These are phyloP conservation scores for Fusarium austroafricanum DNA, from an alignment of 2,329 filamentous ascomycete genomes.

Conservation along the genomic window DNA sequence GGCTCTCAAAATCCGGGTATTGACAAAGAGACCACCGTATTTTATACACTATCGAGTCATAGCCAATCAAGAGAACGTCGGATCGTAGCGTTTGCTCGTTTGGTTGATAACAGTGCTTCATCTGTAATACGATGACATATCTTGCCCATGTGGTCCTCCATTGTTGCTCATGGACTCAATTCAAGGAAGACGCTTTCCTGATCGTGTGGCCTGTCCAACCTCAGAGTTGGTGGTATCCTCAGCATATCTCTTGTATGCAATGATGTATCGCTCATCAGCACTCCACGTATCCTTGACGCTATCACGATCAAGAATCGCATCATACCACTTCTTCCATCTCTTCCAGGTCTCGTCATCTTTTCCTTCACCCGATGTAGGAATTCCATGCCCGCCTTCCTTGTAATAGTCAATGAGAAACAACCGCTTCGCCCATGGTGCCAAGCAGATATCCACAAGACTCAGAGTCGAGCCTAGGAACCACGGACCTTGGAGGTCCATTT, in stretches of 20 bases:
- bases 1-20: too few species aligned
- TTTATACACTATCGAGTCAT: too few species aligned
- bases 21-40: too few species aligned
- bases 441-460: constrained; percentile 75
- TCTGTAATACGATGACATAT: too few species aligned
- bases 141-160: too few species aligned
- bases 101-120: too few species aligned
- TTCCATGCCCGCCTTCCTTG: constrained; percentile 67
- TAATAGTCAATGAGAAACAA: constrained; percentile 81
- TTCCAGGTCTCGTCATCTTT: constrained; percentile 72
- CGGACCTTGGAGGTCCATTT: constrained; percentile 68
- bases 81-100: too few species aligned
- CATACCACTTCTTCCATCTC: constrained; percentile 73
- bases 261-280: constrained; percentile 73
- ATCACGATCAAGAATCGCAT: constrained; percentile 67
- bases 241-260: constrained; percentile 75
- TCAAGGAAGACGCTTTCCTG: constrained; percentile 69
- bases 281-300: constrained; percentile 77
- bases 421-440: constrained; percentile 79
- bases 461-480: constrained; percentile 75
- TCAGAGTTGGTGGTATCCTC: constrained; percentile 72
- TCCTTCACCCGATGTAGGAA: constrained; percentile 64
- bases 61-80: too few species aligned
- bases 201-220: constrained; percentile 71
- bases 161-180: not conserved